A percentile compares a stretch with the other conserved stretches of the same genome.
These are phyloP conservation scores for Fraxinus platypoda DNA, from an alignment of 305 asterid species.

Conservation along the genomic window DNA sequence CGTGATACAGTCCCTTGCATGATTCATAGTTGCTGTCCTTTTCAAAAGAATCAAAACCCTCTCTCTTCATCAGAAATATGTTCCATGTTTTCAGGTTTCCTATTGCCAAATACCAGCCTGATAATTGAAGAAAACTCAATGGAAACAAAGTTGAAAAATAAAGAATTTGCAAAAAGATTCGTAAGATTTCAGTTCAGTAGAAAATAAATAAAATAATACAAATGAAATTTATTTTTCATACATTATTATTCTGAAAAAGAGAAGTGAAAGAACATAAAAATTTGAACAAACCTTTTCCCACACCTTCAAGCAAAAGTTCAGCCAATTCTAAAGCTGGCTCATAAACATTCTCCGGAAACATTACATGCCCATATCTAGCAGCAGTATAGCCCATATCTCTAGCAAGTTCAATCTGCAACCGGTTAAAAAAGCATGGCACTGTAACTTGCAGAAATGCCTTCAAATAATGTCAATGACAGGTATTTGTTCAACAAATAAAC, in stretches of 20 bases:
- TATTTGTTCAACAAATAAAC: not conserved
- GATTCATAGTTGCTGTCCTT: slow-evolving; percentile 8
- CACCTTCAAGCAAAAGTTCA: slow-evolving; percentile 83
- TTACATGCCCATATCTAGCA: slow-evolving; percentile 96
- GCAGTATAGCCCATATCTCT: slow-evolving; percentile 89
- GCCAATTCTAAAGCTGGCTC: slow-evolving; percentile 93
- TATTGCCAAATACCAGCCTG: slow-evolving; percentile 12
- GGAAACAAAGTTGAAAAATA: slow-evolving; percentile 9
- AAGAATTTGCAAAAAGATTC: slow-evolving; percentile 4
- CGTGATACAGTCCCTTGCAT: not conserved
- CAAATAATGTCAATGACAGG: not conserved
- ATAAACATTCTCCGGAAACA: slow-evolving; percentile 97
- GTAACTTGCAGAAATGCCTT: slow-evolving; percentile 42
- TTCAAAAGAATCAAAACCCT: not conserved
- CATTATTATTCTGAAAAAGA: not conserved
- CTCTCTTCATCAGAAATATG: slow-evolving; percentile 12
- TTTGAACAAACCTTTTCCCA: slow-evolving; percentile 74
- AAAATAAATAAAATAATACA: not conserved
- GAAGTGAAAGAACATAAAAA: not conserved
- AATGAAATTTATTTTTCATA: not conserved
- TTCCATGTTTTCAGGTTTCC: slow-evolving; percentile 11
- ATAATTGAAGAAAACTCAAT: not conserved
- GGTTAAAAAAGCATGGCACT: slow-evolving; percentile 58
- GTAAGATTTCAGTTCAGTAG: not conserved
- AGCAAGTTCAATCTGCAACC: slow-evolving; percentile 97